Evolutionary conservation across 2,329 filamentous ascomycete species (phyloP).

Genomic region (Neonectria neomacrospora): DNA sequence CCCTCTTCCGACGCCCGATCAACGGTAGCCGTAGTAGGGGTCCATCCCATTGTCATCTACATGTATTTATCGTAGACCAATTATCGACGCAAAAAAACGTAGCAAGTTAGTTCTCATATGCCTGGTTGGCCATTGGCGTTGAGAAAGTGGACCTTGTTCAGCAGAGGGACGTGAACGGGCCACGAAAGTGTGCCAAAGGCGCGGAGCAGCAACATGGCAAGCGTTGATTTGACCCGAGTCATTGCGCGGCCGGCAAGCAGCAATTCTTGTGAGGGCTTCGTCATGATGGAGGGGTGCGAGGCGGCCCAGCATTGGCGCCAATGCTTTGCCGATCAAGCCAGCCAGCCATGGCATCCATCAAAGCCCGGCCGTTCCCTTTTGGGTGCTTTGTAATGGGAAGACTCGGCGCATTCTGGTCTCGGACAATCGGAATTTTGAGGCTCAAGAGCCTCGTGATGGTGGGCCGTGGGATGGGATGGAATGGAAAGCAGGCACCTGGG

Average conservation of each 20-base stretch:
- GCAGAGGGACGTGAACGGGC: too few relatives aligned
- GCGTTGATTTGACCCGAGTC: slow-evolving; percentile 11
- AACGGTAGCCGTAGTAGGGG: background rate
- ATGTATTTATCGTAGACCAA: background rate
- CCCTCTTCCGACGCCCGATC: background rate
- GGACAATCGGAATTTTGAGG: background rate
- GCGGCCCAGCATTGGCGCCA: slow-evolving; percentile 12
- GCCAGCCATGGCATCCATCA: background rate
- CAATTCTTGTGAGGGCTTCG: background rate
- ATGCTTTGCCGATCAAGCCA: slow-evolving; percentile 19
- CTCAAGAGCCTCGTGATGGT: background rate
- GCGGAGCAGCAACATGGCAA: background rate
- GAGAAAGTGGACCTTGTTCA: background rate
- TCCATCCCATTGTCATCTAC: background rate
- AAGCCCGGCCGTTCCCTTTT: background rate
- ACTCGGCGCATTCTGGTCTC: background rate
- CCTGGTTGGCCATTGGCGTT: background rate
- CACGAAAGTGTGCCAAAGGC: background rate
- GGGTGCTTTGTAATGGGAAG: background rate
- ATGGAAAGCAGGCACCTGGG: background rate
- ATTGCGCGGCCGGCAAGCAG: slow-evolving; percentile 1
- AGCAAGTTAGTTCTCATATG: background rate
- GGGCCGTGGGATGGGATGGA: background rate
- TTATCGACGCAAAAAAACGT: background rate
- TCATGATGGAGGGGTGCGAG: slow-evolving; percentile 12